Evolutionary conservation across 345 rosid genomes (phyloP).

Genomic region (Linum tenue): DNA sequence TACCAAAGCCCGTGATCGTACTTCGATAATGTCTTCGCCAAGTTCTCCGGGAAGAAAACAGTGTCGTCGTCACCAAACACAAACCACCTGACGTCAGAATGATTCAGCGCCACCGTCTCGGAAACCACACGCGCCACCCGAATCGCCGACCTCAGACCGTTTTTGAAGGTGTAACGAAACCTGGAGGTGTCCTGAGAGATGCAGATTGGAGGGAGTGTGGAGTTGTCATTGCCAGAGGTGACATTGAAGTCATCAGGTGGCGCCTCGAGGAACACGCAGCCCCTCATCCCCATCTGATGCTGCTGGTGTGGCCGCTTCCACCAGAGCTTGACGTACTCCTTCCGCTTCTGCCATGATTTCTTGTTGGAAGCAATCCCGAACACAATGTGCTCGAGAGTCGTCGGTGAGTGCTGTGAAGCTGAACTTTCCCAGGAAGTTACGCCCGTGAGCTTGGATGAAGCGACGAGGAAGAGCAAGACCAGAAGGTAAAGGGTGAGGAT

Average conservation of each 20-base stretch:
- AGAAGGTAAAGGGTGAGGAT: constrained; percentile 37
- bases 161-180: constrained; percentile 51
- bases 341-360: constrained; percentile 45
- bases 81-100: constrained; percentile 58
- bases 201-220: constrained; percentile 52
- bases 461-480: constrained; percentile 32
- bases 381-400: constrained; percentile 47
- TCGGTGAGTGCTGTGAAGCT: constrained; percentile 10
- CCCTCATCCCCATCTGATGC: constrained; percentile 31
- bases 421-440: constrained; percentile 14
- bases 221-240: constrained; percentile 8
- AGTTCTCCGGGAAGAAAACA: constrained; percentile 51
- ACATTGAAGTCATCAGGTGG: constrained; percentile 8
- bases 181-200: constrained; percentile 62
- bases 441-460: constrained; percentile 22
- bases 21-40: constrained; percentile 63
- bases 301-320: constrained; percentile 34
- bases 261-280: constrained; percentile 63
- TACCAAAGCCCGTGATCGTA: constrained; percentile 70
- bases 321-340: constrained; percentile 66
- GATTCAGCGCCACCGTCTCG: constrained; percentile 50
- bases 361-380: constrained; percentile 59
- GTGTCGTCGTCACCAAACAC: constrained; percentile 89
- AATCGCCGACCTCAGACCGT: constrained; percentile 61
- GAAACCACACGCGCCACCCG: constrained; percentile 58